phyloP scores from a whole-genome alignment of 129 eudicot genomes.

The Helianthus tuberosus region DNA sequence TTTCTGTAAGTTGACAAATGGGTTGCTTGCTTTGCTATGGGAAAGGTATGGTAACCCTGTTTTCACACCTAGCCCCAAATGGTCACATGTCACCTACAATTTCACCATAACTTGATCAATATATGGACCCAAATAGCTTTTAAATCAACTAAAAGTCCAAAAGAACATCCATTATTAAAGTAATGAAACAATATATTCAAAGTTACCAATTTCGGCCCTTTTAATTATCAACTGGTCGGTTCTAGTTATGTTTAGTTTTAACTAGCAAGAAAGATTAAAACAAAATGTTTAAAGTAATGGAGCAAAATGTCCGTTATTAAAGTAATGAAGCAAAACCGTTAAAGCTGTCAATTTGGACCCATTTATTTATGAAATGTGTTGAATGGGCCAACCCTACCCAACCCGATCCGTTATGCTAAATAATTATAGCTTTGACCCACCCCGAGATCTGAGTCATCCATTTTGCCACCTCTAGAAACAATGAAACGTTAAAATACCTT shows the following conservation, averaged over 20 bases:
- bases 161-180: too few relatives aligned
- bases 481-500: slow-evolving; percentile 38
- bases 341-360: neutral
- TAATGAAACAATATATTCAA: too few relatives aligned
- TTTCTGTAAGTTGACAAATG: slow-evolving; percentile 39
- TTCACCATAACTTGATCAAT: slow-evolving; percentile 5
- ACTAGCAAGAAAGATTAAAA: neutral
- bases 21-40: slow-evolving; percentile 44
- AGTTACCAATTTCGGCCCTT: too few relatives aligned
- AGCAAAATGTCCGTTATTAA: too few relatives aligned
- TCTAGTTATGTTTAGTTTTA: neutral
- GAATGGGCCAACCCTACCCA: neutral
- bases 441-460: neutral
- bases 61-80: slow-evolving; percentile 40
- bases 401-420: neutral
- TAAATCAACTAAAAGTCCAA: neutral
- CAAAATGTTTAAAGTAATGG: neutral
- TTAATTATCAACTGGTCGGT: neutral
- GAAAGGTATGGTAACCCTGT: slow-evolving; percentile 40
- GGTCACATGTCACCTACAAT: slow-evolving; percentile 43
- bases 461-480: neutral
- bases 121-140: neutral
- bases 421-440: neutral
- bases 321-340: too few relatives aligned
- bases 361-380: neutral